These are phyloP conservation scores for Thalia dealbata DNA, from an alignment of 176 grass and related monocot species.

Conservation along the genomic window DNA sequence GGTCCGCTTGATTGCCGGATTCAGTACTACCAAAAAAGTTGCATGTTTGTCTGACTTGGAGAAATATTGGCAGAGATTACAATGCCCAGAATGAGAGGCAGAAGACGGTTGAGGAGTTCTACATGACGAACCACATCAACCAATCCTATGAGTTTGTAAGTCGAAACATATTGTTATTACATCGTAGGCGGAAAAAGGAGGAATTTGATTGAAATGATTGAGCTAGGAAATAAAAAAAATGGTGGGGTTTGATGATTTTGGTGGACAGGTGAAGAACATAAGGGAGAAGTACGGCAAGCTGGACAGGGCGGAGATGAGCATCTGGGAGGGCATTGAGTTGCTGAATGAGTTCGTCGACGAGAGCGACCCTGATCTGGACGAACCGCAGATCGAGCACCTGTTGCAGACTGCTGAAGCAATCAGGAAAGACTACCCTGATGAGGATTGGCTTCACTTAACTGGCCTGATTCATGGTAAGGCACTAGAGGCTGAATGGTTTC, in stretches of 20 bases:
- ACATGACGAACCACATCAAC: slow-evolving; percentile 39
- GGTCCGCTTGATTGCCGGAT: not conserved
- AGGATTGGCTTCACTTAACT: slow-evolving; percentile 91
- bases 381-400: slow-evolving; percentile 95
- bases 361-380: slow-evolving; percentile 89
- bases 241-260: not conserved
- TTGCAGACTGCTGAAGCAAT: slow-evolving; percentile 92
- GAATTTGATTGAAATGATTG: not conserved
- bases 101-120: slow-evolving; percentile 79
- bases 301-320: slow-evolving; percentile 63
- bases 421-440: slow-evolving; percentile 74
- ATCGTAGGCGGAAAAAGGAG: too few species aligned
- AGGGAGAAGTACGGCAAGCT: slow-evolving; percentile 47
- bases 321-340: slow-evolving; percentile 80
- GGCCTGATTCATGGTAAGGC: slow-evolving; percentile 74
- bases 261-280: slow-evolving; percentile 35
- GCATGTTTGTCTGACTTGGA: not conserved
- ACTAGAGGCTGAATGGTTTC: not conserved
- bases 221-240: not conserved
- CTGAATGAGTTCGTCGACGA: slow-evolving; percentile 79
- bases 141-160: slow-evolving; percentile 65
- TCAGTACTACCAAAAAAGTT: too few species aligned
- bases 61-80: slow-evolving; percentile 46
- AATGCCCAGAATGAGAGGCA: slow-evolving; percentile 53
- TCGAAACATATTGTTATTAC: not conserved